Base-by-base conservation (phyloP, 2,329 filamentous ascomycete species). In the Colletotrichum sp. region DNA sequence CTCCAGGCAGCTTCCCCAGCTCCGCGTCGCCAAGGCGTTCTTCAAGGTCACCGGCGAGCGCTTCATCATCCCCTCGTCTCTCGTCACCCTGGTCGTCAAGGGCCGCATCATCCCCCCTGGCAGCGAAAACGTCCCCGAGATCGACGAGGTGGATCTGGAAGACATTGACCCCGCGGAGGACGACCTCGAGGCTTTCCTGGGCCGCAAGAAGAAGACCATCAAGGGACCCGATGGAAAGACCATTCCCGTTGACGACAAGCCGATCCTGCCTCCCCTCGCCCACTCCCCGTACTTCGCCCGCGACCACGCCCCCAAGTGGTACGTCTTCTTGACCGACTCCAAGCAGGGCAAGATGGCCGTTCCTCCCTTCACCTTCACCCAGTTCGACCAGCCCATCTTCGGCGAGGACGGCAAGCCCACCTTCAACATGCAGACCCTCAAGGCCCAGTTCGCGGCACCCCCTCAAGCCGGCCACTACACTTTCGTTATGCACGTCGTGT, bases 11-110 rank as follows among this genome's bases (percentile, higher is more conserved):
- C 90, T 99, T 32, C 97, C 97, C 2, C 91, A 92, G 78, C 89
- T 99, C 71, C 91, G 94, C 74, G 92, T 99, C 13, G 95, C 95
- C 82, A 98, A 96, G 87, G 95, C 96, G 9, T 99, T 98, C 87
- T 99, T 99, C 92, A 99, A 99, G 89, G 98, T 99, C 62, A 93
- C 95, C 68, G 97, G 97, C 82, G 98, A 99, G 87, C 95, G 94
- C 79, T 94, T 94, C 84, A 95, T 99, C 82, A 98, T 96, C 36
- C 96, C 97, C 8, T 95, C 94, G 75, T 98, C 96, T 72, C 91
- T 99, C 49, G 96, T 99, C 26, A 96, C 96, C 77, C 93, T 99
- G 34, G 95, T 99, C 68, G 92, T 99, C 83, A 99, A 99, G 88
- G 96, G 95, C 36, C 95, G 97, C 72, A 94, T 99, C 82, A 93